Percentiles rank a stretch among this genome's conserved stretches.
Evolutionary conservation across 345 rosid species (phyloP).

Genomic region (Syzygium aromaticum): DNA sequence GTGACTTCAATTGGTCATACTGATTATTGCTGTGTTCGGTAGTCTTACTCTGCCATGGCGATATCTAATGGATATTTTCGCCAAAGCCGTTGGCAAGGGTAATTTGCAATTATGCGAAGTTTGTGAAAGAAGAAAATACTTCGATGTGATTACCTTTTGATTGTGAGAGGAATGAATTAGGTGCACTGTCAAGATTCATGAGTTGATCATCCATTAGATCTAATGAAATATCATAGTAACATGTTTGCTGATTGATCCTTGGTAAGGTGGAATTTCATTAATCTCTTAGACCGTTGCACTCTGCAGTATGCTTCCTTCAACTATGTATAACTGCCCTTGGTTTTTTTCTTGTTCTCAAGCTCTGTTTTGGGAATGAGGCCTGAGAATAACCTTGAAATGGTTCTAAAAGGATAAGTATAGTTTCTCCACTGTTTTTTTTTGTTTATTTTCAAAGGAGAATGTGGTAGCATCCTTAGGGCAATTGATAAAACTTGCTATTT

Average conservation of each 20-base stretch:
- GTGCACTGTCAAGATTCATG: background rate
- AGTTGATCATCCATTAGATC: background rate
- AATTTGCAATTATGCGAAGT: background rate
- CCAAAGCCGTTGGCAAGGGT: background rate
- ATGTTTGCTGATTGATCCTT: rapidly evolving
- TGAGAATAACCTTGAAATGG: background rate
- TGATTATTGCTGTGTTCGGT: rapidly evolving
- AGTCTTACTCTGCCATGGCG: background rate
- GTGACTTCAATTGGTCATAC: background rate
- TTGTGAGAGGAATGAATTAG: background rate
- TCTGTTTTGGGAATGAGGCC: rapidly evolving
- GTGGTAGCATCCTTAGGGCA: background rate
- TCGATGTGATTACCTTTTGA: background rate
- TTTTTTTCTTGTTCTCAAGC: rapidly evolving
- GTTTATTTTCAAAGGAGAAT: background rate
- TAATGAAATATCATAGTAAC: background rate
- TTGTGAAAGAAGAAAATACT: background rate
- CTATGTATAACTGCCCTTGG: rapidly evolving
- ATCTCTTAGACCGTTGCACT: background rate
- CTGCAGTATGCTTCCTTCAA: background rate
- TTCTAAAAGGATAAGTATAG: rapidly evolving
- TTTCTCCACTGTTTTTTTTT: background rate
- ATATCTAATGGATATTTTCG: background rate
- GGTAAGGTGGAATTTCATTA: background rate
- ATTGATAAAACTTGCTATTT: rapidly evolving